phyloP scores from a whole-genome alignment of 352 stramenopile species.

The Phytophthora idaei region DNA sequence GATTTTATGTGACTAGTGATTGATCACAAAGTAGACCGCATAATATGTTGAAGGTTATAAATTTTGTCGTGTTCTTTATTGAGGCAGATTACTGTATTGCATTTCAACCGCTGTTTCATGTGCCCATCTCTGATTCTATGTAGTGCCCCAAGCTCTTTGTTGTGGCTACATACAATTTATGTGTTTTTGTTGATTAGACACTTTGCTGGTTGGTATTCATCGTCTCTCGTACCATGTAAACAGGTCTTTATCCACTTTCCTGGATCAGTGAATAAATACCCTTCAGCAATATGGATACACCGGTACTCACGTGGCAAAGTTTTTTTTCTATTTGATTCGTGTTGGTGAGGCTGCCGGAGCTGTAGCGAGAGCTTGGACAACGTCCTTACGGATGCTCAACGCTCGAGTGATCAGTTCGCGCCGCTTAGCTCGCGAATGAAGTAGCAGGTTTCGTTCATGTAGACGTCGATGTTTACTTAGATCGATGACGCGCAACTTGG shows the following conservation, averaged over 20 bases:
- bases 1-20: too few species aligned
- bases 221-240: constrained; percentile 14
- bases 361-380: constrained; percentile 40
- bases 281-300: neutral
- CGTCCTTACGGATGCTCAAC: constrained; percentile 53
- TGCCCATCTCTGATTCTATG: too few species aligned
- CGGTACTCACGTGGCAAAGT: neutral
- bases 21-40: too few species aligned
- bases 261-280: constrained; percentile 56
- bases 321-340: constrained; percentile 17
- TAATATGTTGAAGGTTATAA: too few species aligned
- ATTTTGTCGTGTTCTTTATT: too few species aligned
- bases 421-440: constrained; percentile 64
- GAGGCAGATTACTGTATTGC: too few species aligned
- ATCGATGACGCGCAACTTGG: constrained; percentile 48
- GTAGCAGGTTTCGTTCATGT: constrained; percentile 64
- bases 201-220: too few species aligned
- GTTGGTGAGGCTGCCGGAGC: constrained; percentile 5
- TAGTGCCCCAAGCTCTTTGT: too few species aligned
- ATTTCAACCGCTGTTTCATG: too few species aligned
- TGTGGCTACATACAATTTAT: too few species aligned
- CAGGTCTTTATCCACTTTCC: constrained; percentile 65
- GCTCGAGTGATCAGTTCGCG: constrained; percentile 67
- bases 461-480: constrained; percentile 58
- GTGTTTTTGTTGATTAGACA: too few species aligned